Percentiles rank a stretch among this genome's conserved stretches.
phyloP scores from a whole-genome alignment of 2,329 filamentous ascomycete species.

The Falciphora oryzae region DNA sequence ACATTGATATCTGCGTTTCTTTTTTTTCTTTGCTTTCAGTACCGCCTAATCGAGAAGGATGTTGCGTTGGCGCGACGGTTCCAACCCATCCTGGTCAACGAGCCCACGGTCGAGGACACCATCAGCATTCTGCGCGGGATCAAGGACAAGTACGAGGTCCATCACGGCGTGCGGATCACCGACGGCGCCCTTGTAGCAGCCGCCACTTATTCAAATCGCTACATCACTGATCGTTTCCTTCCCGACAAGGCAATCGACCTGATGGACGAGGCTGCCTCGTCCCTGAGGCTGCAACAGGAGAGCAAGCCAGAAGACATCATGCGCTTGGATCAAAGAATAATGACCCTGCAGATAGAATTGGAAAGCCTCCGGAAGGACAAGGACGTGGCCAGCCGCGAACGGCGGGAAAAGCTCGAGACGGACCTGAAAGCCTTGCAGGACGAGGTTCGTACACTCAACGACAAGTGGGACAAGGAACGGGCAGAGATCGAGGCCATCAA shows the following conservation, averaged over 20 bases:
- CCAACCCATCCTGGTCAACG: constrained; percentile 89
- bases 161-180: constrained; percentile 92
- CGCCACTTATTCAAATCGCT: constrained; percentile 87
- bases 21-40: too few relatives aligned
- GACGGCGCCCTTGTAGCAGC: constrained; percentile 89
- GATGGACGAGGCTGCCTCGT: constrained; percentile 91
- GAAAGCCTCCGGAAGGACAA: constrained; percentile 93
- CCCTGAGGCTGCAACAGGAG: constrained; percentile 86
- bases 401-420: constrained; percentile 76
- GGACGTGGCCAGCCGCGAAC: constrained; percentile 81
- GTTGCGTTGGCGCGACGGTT: constrained; percentile 88
- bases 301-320: constrained; percentile 95
- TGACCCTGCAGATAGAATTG: constrained; percentile 95
- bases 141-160: constrained; percentile 96
- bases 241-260: constrained; percentile 97
- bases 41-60: constrained; percentile 91
- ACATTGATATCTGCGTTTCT: too few relatives aligned
- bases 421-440: constrained; percentile 72
- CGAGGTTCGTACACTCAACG: constrained; percentile 66
- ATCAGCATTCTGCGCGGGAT: constrained; percentile 94
- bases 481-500: constrained; percentile 83
- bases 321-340: constrained; percentile 86
- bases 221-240: constrained; percentile 92
- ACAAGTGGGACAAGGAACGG: constrained; percentile 87
- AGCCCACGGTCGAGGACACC: constrained; percentile 85